Evolutionary conservation across 2,329 filamentous ascomycete species (phyloP), one percentile per base, ranked within the genome.

Genomic region (Colletotrichum simmondsii): DNA sequence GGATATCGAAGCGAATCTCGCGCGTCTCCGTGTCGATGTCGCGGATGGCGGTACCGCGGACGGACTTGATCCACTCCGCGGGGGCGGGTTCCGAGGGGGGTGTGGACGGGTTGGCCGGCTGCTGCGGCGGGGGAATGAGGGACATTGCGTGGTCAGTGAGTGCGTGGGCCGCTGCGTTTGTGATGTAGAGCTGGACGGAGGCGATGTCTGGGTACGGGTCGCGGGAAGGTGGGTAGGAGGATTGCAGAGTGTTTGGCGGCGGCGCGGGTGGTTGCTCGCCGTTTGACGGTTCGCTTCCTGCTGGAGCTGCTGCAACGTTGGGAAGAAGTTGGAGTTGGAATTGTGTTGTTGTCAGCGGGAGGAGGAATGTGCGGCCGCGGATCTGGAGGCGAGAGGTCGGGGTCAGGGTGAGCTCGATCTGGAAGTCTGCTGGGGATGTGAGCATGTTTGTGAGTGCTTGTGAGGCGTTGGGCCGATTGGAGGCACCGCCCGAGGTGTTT

Each of bases 121-220:
- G 37, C 14, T 42, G 37, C 12, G 62, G 35, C 12, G 58, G 5
- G 22, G 65, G 61, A 26, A 75, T 53, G 37, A 75, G 73, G 26
- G 77, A 74, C 35, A 85, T 76, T 60, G 80, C 79, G 66, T 81
- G 80, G 11, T 83, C 77, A 0, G 83, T 79, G 3, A 88, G 79
- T 54, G 81, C 80, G 57, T 83, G 86, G 28, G 82, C 76, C 8
- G 84, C 80, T 14, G 86, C 84, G 22, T 83, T 83, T 68, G 82
- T 79, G 10, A 90, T 75, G 77, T 89, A 89, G 74, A 84, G 83
- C 14, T 82, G 79, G 6, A 88, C 81, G 42, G 87, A 85, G 11
- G 76, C 73, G 19, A 86, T 78, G 73, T 83, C 83, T 0, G 85
- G 82, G 74, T 88, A 90, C 6, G 81, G 80, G 28, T 86, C 83